Evolutionary conservation across 2,329 filamentous ascomycete species (phyloP).

Genomic region (Stagonosporopsis vannaccii): DNA sequence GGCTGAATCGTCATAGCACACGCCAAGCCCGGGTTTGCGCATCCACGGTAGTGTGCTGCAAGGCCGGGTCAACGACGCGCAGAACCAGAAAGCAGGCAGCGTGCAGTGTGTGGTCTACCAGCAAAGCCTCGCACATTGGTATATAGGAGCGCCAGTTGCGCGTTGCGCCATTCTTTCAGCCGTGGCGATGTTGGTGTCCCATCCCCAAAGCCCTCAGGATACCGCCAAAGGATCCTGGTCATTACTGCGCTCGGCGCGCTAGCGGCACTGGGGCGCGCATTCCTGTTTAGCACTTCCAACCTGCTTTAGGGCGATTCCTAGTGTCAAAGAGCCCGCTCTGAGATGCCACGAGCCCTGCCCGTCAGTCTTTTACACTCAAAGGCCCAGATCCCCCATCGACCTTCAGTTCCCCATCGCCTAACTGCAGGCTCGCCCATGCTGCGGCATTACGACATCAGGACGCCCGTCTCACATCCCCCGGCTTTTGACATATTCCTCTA

Average conservation of each 20-base stretch:
- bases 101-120: not conserved
- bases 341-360: constrained; percentile 34
- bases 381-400: constrained; percentile 33
- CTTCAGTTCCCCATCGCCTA: constrained; percentile 26
- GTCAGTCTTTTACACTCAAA: constrained; percentile 34
- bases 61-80: not conserved
- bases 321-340: constrained; percentile 31
- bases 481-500: constrained; percentile 24
- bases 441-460: constrained; percentile 33
- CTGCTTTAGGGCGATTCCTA: constrained; percentile 39
- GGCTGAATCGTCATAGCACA: constrained; percentile 16
- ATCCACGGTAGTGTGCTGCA: constrained; percentile 6
- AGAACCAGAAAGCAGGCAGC: not conserved
- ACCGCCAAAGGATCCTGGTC: constrained; percentile 12
- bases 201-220: constrained; percentile 8
- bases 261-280: constrained; percentile 24
- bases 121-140: not conserved
- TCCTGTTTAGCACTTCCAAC: constrained; percentile 33
- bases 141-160: not conserved
- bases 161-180: not conserved
- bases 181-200: not conserved
- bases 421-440: constrained; percentile 28
- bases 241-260: constrained; percentile 19
- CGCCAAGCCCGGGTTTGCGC: constrained; percentile 12
- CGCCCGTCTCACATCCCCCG: constrained; percentile 21